Evolutionary conservation across 441 rosid species (phyloP).

Genomic region (Brassica balearica): DNA sequence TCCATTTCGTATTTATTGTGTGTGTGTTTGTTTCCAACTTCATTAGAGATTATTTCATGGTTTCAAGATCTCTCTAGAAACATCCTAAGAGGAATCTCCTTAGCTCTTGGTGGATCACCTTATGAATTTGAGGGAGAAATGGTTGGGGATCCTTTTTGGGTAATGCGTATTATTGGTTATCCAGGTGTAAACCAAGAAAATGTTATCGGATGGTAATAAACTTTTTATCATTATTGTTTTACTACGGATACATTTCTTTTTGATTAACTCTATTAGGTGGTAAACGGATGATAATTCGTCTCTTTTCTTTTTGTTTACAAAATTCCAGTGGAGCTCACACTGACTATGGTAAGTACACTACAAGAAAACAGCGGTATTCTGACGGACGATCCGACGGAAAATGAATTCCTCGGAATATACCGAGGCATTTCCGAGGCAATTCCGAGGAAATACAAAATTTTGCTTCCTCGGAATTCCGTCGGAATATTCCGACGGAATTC

Average conservation of each 20-base stretch:
- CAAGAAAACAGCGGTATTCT: too few relatives aligned
- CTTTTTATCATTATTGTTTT: background rate
- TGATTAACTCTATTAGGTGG: background rate
- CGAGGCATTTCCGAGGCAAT: too few relatives aligned
- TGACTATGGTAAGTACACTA: slow-evolving; percentile 84
- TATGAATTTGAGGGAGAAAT: background rate
- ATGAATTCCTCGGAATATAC: too few relatives aligned
- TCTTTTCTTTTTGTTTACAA: background rate
- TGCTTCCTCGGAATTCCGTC: too few relatives aligned
- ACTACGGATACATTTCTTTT: background rate
- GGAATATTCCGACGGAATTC: too few relatives aligned
- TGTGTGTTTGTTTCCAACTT: background rate
- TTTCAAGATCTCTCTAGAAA: background rate
- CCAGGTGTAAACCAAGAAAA: background rate
- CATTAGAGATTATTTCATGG: background rate
- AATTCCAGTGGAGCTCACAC: slow-evolving; percentile 75
- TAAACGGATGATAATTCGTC: background rate
- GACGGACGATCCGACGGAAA: too few relatives aligned
- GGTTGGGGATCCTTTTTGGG: slow-evolving; percentile 1
- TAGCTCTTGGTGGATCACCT: slow-evolving; percentile 1
- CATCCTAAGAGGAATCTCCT: slow-evolving; percentile 1
- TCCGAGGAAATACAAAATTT: too few relatives aligned
- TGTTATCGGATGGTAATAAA: background rate
- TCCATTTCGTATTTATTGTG: background rate
- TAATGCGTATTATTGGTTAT: background rate